Conservation (phyloP, 129 eudicot species). For the Escallonia herrerae region DNA sequence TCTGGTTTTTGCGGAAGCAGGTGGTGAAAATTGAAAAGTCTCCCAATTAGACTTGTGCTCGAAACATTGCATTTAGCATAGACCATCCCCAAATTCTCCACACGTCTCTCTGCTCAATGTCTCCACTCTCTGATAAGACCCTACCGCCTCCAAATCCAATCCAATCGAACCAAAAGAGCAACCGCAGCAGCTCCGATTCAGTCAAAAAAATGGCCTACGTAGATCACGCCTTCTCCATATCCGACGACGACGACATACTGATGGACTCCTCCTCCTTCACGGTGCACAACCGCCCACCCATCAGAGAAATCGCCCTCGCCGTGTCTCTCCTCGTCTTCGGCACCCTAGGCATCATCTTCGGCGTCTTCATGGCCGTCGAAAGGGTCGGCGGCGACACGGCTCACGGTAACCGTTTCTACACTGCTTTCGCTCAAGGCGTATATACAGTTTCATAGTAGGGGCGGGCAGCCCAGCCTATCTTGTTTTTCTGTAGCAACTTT, state of each 20-base stretch:
- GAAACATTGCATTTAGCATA: too few relatives aligned
- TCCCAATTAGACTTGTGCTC: too few relatives aligned
- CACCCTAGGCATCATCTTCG: conserved; percentile 51
- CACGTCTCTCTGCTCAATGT: too few relatives aligned
- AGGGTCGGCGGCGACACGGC: conserved; percentile 88
- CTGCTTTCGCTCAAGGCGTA: too few relatives aligned
- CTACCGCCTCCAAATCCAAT: too few relatives aligned
- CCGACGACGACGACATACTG: conserved; percentile 73
- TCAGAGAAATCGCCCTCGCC: conserved; percentile 93
- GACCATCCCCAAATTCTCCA: too few relatives aligned
- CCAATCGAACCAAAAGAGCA: too few relatives aligned
- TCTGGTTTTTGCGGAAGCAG: too few relatives aligned
- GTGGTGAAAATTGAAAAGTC: too few relatives aligned
- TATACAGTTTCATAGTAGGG: too few relatives aligned
- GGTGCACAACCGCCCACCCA: conserved; percentile 62
- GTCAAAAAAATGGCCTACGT: conserved; percentile 67
- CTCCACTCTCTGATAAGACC: too few relatives aligned
- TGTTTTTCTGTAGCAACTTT: not conserved
- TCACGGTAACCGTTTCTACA: conserved; percentile 48
- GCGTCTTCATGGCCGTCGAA: conserved; percentile 62
- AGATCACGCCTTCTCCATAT: conserved; percentile 87
- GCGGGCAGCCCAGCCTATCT: not conserved
- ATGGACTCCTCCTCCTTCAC: conserved; percentile 69
- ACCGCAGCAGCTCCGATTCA: too few relatives aligned
- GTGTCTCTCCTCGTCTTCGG: conserved; percentile 89